Conservation (phyloP, 495 filamentous ascomycete species). For the Aspergillus affinis region DNA sequence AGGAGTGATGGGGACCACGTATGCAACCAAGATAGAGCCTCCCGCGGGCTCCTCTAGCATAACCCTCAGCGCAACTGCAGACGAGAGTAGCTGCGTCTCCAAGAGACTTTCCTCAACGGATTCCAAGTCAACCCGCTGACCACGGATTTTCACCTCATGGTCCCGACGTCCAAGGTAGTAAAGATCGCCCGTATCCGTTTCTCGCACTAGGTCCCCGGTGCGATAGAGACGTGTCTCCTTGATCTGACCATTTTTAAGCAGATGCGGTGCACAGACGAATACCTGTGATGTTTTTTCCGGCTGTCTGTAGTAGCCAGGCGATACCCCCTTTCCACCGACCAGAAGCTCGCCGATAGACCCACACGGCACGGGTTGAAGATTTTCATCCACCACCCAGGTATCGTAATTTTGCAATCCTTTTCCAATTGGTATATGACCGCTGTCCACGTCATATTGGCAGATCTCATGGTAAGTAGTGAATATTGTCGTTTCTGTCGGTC, state of each 20-base stretch:
- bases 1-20: background rate
- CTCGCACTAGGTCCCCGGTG: conserved; percentile 9
- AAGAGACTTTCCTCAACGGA: conserved; percentile 1
- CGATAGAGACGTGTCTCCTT: conserved; percentile 4
- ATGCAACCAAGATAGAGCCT: background rate
- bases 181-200: background rate
- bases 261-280: background rate
- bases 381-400: conserved; percentile 5
- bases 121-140: conserved; percentile 8
- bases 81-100: background rate
- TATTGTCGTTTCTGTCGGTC: conserved; percentile 9
- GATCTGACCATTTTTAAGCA: background rate
- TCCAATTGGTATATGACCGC: conserved; percentile 6
- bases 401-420: conserved; percentile 1
- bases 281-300: conserved; percentile 1
- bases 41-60: background rate
- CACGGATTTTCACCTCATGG: conserved; percentile 8
- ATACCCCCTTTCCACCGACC: background rate
- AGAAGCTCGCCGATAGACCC: conserved; percentile 3
- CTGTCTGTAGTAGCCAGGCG: background rate
- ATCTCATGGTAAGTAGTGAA: conserved; percentile 1
- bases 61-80: background rate
- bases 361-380: background rate
- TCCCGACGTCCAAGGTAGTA: conserved; percentile 12
- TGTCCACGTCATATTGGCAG: background rate